Evolutionary conservation across 2,329 filamentous ascomycete species (phyloP), one percentile per base, ranked within the genome.

Genomic region (Aspergillus tamarii): DNA sequence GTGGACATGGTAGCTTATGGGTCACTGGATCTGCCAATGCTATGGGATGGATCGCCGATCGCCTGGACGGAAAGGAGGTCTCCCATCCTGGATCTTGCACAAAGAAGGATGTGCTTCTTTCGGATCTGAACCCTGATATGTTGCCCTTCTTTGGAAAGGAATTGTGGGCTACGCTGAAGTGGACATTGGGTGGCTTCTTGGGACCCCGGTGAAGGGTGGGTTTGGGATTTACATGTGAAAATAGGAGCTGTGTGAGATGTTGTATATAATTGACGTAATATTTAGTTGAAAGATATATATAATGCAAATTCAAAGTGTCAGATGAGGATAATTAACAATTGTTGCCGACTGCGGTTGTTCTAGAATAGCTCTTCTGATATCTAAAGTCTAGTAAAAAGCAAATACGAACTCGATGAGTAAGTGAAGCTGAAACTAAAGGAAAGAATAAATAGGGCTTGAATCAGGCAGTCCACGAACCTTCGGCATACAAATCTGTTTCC

Each of bases 1-100:
- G 52, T 6, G 34, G 32, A 5, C 52, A 55, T 28, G 32, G 14
- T 21, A 55, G 32, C 12, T 28, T 55, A 11, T 55, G 52, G 52
- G 8, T 55, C n/a, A 55, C 52, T 8, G 52, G 52, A 19, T 39
- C 52, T n/a, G 32, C 52, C 11, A 55, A 55, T 55, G 52, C 52
- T 4, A 32, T 55, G 52, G 52, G 52, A 36, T 55, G 52, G 52
- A 55, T 55, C n/a, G 34, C 30, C 3, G 52, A 55, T 39, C 52
- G 52, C 16, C 30, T 55, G 12, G 32, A 55, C 7, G 52, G 52
- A 0, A 55, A 55, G 32, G 12, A 16, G 34, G 52, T 55, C n/a
- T 36, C 32, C 19, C 30, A 55, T 28, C 32, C 21, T 6, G 52
- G 52, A 28, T 34, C 50, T 6, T 55, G 52, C 14, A 55, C 34